Conservation (phyloP, 345 rosid species). For the Brassica rapa region DNA sequence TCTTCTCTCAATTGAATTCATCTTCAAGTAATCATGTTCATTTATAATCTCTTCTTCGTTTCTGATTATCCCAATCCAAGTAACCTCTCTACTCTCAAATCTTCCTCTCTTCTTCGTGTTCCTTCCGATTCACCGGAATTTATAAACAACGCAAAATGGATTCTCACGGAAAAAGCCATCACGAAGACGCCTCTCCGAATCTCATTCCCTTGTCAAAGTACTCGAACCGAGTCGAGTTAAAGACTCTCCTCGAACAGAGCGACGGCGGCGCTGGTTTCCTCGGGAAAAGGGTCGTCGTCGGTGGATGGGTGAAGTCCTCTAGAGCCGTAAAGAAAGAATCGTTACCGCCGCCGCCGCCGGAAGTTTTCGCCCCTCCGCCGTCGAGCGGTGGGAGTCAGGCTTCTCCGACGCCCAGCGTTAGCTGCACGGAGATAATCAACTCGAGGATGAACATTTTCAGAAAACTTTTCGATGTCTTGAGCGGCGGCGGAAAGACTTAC, state of each 20-base stretch:
- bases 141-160: conserved; percentile 32
- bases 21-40: conserved; percentile 20
- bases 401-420: conserved; percentile 31
- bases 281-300: conserved; percentile 61
- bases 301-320: conserved; percentile 94
- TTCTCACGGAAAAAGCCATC: conserved; percentile 16
- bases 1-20: conserved; percentile 35
- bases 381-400: conserved; percentile 25
- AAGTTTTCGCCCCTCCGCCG: neutral
- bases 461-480: conserved; percentile 57
- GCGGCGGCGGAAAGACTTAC: conserved; percentile 45
- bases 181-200: neutral
- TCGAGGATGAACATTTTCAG: conserved; percentile 63
- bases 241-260: conserved; percentile 48
- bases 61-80: conserved; percentile 16
- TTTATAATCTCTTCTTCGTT: conserved; percentile 34
- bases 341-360: conserved; percentile 24
- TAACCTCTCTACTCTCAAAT: neutral
- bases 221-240: conserved; percentile 63
- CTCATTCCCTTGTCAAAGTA: conserved; percentile 44
- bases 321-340: conserved; percentile 57
- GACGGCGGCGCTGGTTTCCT: conserved; percentile 51
- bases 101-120: neutral
- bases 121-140: neutral
- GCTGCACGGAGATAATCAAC: conserved; percentile 68